Conservation (phyloP, 1,284 basidiomycete genomes). For the Amylostereum areolatum region DNA sequence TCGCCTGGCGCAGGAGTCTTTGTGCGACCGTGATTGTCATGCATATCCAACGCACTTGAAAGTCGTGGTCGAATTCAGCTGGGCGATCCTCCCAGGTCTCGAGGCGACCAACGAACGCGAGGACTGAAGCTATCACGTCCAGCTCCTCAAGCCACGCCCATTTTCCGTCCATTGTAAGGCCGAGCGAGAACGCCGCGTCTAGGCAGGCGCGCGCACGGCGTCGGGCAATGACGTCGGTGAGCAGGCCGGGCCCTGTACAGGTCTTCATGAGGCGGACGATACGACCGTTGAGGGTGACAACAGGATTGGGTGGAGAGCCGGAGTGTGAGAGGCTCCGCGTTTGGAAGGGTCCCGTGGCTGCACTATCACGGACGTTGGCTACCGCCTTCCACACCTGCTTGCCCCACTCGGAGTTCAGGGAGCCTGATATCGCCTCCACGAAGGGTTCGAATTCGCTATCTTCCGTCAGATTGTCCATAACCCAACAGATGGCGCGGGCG, state of each 20-base stretch:
- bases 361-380: background rate
- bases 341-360: background rate
- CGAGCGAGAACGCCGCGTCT: background rate
- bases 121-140: background rate
- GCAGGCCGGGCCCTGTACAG: conserved; percentile 7
- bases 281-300: conserved; percentile 5
- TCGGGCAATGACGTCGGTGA: background rate
- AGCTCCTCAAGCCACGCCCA: background rate
- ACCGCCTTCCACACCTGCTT: conserved; percentile 8
- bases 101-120: background rate
- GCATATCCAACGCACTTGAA: background rate
- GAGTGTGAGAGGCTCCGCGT: no score
- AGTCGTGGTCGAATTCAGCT: background rate
- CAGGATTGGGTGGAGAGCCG: background rate
- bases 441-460: conserved; percentile 12
- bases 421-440: conserved; percentile 8
- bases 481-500: conserved; percentile 8
- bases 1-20: background rate
- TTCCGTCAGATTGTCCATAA: conserved; percentile 10
- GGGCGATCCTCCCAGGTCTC: background rate
- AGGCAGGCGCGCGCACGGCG: conserved; percentile 1
- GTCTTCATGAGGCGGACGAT: conserved; percentile 9
- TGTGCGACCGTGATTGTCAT: background rate
- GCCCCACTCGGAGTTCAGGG: conserved; percentile 8
- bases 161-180: background rate